These are phyloP conservation scores for Mesembryanthemum crystallinum DNA, from an alignment of 148 eudicot genomes.

Conservation along the genomic window DNA sequence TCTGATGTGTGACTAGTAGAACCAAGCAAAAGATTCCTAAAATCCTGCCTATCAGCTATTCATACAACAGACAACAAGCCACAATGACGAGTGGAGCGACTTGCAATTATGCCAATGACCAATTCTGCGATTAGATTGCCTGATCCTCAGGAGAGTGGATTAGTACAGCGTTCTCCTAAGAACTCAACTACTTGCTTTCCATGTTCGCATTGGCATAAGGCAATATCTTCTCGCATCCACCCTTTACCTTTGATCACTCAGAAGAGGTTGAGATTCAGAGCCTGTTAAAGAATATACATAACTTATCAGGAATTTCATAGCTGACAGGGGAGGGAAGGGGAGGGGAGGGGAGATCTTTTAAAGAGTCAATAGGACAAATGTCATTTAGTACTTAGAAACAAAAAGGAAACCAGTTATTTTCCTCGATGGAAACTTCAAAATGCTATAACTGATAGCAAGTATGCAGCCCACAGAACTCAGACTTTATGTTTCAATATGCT, in stretches of 20 bases:
- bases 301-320: background rate
- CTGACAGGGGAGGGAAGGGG: background rate
- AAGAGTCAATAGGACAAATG: background rate
- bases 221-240: background rate
- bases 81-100: background rate
- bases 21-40: background rate
- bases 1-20: background rate
- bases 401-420: too few species aligned
- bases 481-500: too few species aligned
- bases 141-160: background rate
- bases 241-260: constrained; percentile 38
- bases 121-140: background rate
- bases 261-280: constrained; percentile 51
- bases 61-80: constrained; percentile 17
- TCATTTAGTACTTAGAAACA: background rate
- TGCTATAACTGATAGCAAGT: too few species aligned
- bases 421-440: too few species aligned
- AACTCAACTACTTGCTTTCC: background rate
- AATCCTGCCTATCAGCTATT: constrained; percentile 15
- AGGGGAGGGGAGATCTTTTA: background rate
- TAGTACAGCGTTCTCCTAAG: background rate
- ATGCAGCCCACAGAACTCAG: background rate
- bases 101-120: background rate
- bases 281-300: constrained; percentile 32
- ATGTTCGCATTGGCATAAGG: background rate